A percentile compares a stretch with the other conserved stretches of the same genome.
Evolutionary conservation across 768 basidiomycete species (phyloP).

Genomic region (Pisolithus tinctorius): DNA sequence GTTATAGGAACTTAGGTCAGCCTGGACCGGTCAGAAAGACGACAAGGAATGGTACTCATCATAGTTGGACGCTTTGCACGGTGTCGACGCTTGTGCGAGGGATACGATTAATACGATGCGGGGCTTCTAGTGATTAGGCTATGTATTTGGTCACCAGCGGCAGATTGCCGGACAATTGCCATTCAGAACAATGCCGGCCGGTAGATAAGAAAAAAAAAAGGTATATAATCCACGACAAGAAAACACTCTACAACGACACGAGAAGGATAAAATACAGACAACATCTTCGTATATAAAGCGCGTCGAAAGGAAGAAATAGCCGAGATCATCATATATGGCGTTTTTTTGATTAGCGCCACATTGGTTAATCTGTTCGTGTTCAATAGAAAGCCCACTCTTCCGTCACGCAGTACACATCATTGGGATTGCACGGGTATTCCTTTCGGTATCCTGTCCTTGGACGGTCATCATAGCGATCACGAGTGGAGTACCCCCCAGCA

Average conservation of each 20-base stretch:
- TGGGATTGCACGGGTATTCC: slow-evolving; percentile 51
- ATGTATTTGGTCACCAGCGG: slow-evolving; percentile 3
- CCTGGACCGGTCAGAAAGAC: slow-evolving; percentile 7
- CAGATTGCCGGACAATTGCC: slow-evolving; percentile 12
- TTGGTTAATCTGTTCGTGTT: slow-evolving; percentile 2
- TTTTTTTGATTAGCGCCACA: background rate
- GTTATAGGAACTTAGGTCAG: slow-evolving; percentile 26
- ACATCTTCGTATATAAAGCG: background rate
- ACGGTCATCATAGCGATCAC: slow-evolving; percentile 24
- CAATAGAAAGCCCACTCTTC: slow-evolving; percentile 59
- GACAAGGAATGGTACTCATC: slow-evolving; percentile 44
- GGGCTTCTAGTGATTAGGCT: background rate
- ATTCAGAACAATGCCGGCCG: slow-evolving; percentile 14
- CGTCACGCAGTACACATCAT: slow-evolving; percentile 61
- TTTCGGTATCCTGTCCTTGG: slow-evolving; percentile 26
- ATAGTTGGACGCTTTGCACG: slow-evolving; percentile 30
- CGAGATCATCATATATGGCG: too few relatives aligned
- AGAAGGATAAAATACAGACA: background rate
- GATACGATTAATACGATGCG: background rate
- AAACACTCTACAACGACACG: background rate
- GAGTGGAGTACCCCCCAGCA: slow-evolving; percentile 12
- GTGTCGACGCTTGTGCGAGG: slow-evolving; percentile 13
- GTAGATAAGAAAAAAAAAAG: background rate
- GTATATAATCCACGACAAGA: background rate
- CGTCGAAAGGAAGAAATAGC: background rate